Conservation (phyloP, 1,139 yeast species). For the Geotrichum cucujoidarum region DNA sequence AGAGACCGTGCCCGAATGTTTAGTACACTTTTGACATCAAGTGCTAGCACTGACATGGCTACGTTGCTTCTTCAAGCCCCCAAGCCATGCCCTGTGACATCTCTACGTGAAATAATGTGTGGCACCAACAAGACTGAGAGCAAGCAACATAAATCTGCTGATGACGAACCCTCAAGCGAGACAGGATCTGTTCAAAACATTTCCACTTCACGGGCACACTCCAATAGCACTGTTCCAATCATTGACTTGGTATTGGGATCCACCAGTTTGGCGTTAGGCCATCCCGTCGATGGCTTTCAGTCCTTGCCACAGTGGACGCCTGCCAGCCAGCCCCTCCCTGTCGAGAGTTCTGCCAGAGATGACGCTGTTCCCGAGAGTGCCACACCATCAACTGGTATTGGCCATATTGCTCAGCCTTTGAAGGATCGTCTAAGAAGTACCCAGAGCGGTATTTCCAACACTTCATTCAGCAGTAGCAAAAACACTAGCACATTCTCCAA, state of each 20-base stretch:
- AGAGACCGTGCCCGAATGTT: slow-evolving; percentile 83
- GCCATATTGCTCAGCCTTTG: slow-evolving; percentile 10
- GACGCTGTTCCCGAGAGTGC: slow-evolving; percentile 20
- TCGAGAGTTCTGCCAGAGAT: slow-evolving; percentile 33
- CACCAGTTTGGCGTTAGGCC: slow-evolving; percentile 34
- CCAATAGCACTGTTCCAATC: slow-evolving; percentile 18
- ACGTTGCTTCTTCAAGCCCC: slow-evolving; percentile 77
- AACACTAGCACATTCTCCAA: slow-evolving; percentile 16
- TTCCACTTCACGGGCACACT: too few relatives aligned
- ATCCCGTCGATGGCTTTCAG: slow-evolving; percentile 32
- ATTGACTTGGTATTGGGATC: slow-evolving; percentile 33
- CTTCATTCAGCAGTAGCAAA: slow-evolving; percentile 10
- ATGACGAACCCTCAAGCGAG: slow-evolving; percentile 8
- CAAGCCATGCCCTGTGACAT: slow-evolving; percentile 48
- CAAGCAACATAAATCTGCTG: slow-evolving; percentile 7
- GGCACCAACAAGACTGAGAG: slow-evolving; percentile 9
- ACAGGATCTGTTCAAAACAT: slow-evolving; percentile 3
- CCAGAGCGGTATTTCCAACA: neutral
- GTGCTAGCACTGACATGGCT: slow-evolving; percentile 48
- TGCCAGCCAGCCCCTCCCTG: slow-evolving; percentile 24
- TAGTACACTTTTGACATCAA: slow-evolving; percentile 44
- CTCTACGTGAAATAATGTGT: slow-evolving; percentile 22
- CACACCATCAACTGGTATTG: slow-evolving; percentile 10
- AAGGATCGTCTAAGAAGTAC: neutral
- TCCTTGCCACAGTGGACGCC: slow-evolving; percentile 35